A percentile compares a stretch with the other conserved stretches of the same genome.
Evolutionary conservation across 2,329 filamentous ascomycete genomes (phyloP).

Genomic region (Alternaria longipes): DNA sequence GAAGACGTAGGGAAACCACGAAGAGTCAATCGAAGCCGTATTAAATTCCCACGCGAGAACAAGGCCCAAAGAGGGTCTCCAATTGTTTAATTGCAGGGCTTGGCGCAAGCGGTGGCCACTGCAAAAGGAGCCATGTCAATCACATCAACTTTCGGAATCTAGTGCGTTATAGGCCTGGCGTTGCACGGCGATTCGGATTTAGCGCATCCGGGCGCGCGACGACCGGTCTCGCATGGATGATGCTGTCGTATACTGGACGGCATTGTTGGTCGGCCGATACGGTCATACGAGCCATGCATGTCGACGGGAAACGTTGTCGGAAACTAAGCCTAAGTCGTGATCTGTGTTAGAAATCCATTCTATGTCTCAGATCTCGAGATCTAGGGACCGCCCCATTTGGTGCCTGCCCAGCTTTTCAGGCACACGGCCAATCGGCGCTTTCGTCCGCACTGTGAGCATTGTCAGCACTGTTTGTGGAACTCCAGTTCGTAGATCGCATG

Average conservation of each 20-base stretch:
- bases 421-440: slow-evolving; percentile 24
- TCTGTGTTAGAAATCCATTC: background rate
- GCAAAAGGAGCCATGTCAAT: slow-evolving; percentile 16
- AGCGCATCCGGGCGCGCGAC: slow-evolving; percentile 8
- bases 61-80: slow-evolving; percentile 26
- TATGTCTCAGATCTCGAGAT: slow-evolving; percentile 15
- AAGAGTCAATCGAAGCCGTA: slow-evolving; percentile 15
- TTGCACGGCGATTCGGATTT: slow-evolving; percentile 16
- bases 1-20: slow-evolving; percentile 10
- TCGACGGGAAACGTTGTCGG: background rate
- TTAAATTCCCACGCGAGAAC: slow-evolving; percentile 16
- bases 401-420: slow-evolving; percentile 11
- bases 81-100: slow-evolving; percentile 25
- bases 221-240: slow-evolving; percentile 2
- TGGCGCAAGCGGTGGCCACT: slow-evolving; percentile 23
- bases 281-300: slow-evolving; percentile 3
- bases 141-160: slow-evolving; percentile 7
- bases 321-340: slow-evolving; percentile 4
- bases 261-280: slow-evolving; percentile 1
- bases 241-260: slow-evolving; percentile 1
- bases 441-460: background rate
- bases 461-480: background rate
- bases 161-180: slow-evolving; percentile 8
- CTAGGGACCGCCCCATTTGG: background rate
- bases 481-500: slow-evolving; percentile 11